These are phyloP conservation scores for Dipodascus geniculatus DNA, from an alignment of 805 yeast species.

Conservation along the genomic window DNA sequence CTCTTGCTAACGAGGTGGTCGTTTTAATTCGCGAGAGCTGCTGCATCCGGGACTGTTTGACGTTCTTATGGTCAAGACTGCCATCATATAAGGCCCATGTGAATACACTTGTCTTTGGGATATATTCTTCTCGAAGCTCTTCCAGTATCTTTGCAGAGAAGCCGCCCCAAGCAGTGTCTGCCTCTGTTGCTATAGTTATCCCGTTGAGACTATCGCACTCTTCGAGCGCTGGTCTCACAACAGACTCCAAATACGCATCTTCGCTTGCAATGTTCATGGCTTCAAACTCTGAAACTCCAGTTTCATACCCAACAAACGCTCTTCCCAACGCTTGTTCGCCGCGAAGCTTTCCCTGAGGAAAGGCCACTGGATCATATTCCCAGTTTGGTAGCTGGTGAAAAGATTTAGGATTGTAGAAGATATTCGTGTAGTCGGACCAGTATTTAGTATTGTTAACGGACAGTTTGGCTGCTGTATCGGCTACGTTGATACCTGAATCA, in stretches of 20 bases:
- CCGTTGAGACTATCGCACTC: constrained; percentile 68
- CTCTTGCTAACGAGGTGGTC: constrained; percentile 34
- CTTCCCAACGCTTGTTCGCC: constrained; percentile 15
- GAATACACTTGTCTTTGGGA: constrained; percentile 36
- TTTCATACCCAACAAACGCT: constrained; percentile 23
- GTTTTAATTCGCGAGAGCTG: constrained; percentile 34
- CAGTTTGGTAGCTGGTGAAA: constrained; percentile 47
- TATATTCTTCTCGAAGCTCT: constrained; percentile 58
- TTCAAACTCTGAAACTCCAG: constrained; percentile 53
- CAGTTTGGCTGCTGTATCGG: constrained; percentile 25
- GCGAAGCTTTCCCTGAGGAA: constrained; percentile 24
- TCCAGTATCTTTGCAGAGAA: constrained; percentile 40
- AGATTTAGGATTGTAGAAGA: constrained; percentile 53
- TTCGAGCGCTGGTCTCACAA: constrained; percentile 55
- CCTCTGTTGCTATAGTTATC: constrained; percentile 53
- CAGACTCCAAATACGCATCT: constrained; percentile 43
- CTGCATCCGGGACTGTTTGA: constrained; percentile 11
- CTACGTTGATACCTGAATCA: constrained; percentile 33
- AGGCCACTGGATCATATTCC: constrained; percentile 34
- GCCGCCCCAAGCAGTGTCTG: constrained; percentile 82
- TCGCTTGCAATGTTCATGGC: constrained; percentile 22
- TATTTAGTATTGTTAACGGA: constrained; percentile 35
- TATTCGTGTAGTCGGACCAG: constrained; percentile 74
- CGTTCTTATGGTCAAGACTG: constrained; percentile 15
- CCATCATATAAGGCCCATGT: constrained; percentile 35